These are phyloP conservation scores for Nemania serpens DNA, from an alignment of 2,329 filamentous ascomycete species.

Conservation along the genomic window DNA sequence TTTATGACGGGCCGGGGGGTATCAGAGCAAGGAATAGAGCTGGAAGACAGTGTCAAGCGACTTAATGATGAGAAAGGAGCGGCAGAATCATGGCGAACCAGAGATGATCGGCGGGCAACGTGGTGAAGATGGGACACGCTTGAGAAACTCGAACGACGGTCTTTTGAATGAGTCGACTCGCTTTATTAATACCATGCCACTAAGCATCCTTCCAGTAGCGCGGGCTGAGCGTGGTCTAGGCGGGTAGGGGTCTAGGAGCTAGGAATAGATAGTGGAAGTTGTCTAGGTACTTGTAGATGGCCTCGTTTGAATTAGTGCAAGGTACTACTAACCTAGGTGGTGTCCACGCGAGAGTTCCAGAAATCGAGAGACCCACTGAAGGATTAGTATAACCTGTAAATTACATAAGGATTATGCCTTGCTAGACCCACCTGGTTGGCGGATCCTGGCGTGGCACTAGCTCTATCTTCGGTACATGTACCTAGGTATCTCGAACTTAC, in stretches of 20 bases:
- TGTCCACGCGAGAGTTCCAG: too few relatives aligned
- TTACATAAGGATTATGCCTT: too few relatives aligned
- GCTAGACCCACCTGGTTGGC: too few relatives aligned
- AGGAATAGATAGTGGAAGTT: background rate
- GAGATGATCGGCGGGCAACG: slow-evolving; percentile 16
- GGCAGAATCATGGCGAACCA: slow-evolving; percentile 23
- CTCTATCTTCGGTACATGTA: too few relatives aligned
- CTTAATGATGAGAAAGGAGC: slow-evolving; percentile 10
- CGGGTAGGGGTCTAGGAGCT: background rate
- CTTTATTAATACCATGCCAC: slow-evolving; percentile 15
- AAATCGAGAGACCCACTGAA: too few relatives aligned
- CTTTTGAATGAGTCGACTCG: slow-evolving; percentile 7
- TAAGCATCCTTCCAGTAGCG: background rate
- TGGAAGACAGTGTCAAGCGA: background rate
- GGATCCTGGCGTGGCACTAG: too few relatives aligned
- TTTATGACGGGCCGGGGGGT: background rate
- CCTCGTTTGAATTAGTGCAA: too few relatives aligned
- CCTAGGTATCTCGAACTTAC: too few relatives aligned
- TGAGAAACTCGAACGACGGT: slow-evolving; percentile 14
- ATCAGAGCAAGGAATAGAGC: background rate
- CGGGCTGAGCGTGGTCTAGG: background rate
- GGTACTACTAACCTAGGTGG: too few relatives aligned
- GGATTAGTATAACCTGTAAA: too few relatives aligned
- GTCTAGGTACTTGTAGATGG: too few relatives aligned
- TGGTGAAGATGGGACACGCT: slow-evolving; percentile 5